Base-by-base conservation (phyloP, 208 protist genomes). In the Lotmaria passim region DNA sequence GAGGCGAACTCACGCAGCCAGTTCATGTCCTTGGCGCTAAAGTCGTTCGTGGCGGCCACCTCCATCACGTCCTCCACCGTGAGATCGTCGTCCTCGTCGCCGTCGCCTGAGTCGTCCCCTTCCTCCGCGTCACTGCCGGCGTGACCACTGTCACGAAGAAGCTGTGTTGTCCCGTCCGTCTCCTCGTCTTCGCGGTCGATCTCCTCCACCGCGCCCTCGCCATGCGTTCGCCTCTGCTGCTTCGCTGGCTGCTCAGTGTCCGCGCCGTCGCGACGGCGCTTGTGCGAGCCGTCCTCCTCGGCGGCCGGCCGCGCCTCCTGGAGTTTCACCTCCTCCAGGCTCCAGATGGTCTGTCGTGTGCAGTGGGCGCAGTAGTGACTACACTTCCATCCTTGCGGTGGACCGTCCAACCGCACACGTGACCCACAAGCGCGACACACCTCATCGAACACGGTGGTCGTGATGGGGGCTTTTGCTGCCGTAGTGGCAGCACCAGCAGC, bases 41-140 rank as follows among this genome's bases (percentile, higher is more conserved):
- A 87, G 74, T 93, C 90, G 55, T 93, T 96, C 60, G 85, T 80
- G 31, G 78, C 78, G 26, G 85, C 86, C 80, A 92, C 89, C 64
- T 96, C 87, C 34, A 87, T 79, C 24, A 91, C 75, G 52, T 93
- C 90, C 52, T 93, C 85, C 43, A 86, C 75, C 17, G 81, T 83
- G 36, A 93, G 76, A 3, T 87, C 90, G 60, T 82, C 83, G 3
- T 71, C 70, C 52, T 85, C 75, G n/a, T n/a, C n/a, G n/a, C n/a
- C n/a, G n/a, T n/a, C n/a, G n/a, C n/a, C n/a, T n/a, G n/a, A n/a
- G n/a, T n/a, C n/a, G n/a, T n/a, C n/a, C 7, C 30, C 61, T 60
- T 71, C 52, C 3, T 44, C 39, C 2, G n/a, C 67, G 38, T 52
- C 53, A 23, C 53, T 51, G 62, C 14, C 31, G 48, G 21, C 33